Percentiles rank a stretch among this genome's conserved stretches.
Evolutionary conservation across 805 yeast species (phyloP).

Genomic region (Grigorovia humatica): DNA sequence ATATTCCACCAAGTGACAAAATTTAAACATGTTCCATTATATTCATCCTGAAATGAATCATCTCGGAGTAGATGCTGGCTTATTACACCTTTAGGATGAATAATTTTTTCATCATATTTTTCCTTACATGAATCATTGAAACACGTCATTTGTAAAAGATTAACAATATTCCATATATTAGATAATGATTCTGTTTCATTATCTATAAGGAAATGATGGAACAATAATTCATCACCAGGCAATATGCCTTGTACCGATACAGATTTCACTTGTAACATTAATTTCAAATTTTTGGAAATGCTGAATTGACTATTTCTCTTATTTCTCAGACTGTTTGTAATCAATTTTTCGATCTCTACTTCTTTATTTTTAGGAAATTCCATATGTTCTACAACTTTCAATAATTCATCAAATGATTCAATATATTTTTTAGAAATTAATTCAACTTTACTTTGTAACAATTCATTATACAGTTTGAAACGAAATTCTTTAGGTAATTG

Average conservation of each 20-base stretch:
- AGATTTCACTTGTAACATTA: slow-evolving; percentile 28
- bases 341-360: slow-evolving; percentile 20
- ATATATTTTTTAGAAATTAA: slow-evolving; percentile 21
- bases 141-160: slow-evolving; percentile 25
- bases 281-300: slow-evolving; percentile 17
- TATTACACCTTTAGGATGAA: slow-evolving; percentile 27
- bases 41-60: slow-evolving; percentile 27
- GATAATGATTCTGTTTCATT: slow-evolving; percentile 7
- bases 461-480: slow-evolving; percentile 12
- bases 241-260: slow-evolving; percentile 29
- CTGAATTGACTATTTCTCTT: slow-evolving; percentile 10
- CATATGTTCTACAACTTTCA: slow-evolving; percentile 22
- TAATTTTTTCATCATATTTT: slow-evolving; percentile 22
- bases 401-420: slow-evolving; percentile 32
- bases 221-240: slow-evolving; percentile 28
- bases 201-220: slow-evolving; percentile 24
- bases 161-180: slow-evolving; percentile 26
- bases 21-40: slow-evolving; percentile 21
- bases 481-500: slow-evolving; percentile 18
- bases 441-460: slow-evolving; percentile 18
- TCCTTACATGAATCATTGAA: slow-evolving; percentile 22
- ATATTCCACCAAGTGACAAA: slow-evolving; percentile 27
- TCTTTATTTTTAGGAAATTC: slow-evolving; percentile 25
- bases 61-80: slow-evolving; percentile 24
- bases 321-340: slow-evolving; percentile 12